These are phyloP conservation scores for Yamadazyma sp. DNA, from an alignment of 805 yeast genomes.

Conservation along the genomic window DNA sequence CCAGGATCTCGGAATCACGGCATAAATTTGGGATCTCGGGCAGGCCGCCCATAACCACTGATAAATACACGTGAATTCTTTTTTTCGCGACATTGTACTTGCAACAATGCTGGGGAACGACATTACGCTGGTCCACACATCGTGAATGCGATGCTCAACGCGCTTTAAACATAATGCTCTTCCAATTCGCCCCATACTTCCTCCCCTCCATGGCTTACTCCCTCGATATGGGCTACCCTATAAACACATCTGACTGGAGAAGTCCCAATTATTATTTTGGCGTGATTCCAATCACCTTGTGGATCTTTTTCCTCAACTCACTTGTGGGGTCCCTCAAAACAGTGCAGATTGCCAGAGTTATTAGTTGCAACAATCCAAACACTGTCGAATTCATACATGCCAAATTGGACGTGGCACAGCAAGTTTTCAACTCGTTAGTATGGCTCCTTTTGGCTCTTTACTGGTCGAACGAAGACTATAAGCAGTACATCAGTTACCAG, in stretches of 20 bases:
- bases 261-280: background rate
- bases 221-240: background rate
- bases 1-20: no score
- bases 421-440: background rate
- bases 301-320: background rate
- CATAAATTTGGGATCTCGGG: no score
- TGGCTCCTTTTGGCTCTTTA: conserved; percentile 4
- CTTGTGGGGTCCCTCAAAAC: background rate
- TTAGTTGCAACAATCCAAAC: background rate
- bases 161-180: no score
- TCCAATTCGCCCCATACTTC: background rate
- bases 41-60: no score
- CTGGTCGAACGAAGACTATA: conserved; percentile 2
- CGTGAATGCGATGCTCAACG: no score
- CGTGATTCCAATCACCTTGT: background rate
- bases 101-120: no score
- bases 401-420: conserved; percentile 1
- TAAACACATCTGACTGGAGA: conserved; percentile 1
- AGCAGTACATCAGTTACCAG: background rate
- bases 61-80: no score
- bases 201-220: background rate
- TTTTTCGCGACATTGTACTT: no score
- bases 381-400: conserved; percentile 3
- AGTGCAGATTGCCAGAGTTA: conserved; percentile 1
- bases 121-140: no score